Percentiles rank a stretch among this genome's conserved stretches.
These are phyloP conservation scores for Daldinia concentrica DNA, from an alignment of 495 filamentous ascomycete species.

Conservation along the genomic window DNA sequence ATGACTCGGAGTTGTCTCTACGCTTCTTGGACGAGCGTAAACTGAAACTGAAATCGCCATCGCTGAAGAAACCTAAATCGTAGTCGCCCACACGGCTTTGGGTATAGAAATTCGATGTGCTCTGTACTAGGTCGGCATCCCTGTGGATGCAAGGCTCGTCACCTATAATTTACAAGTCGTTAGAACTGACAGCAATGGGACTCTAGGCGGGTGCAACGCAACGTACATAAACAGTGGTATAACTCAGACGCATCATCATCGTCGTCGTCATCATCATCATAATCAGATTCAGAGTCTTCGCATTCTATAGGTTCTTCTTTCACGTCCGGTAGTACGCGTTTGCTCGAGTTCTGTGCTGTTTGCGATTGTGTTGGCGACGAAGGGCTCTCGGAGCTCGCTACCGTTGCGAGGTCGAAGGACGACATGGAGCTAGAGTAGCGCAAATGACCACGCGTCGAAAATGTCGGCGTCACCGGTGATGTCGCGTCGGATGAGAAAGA, in stretches of 20 bases:
- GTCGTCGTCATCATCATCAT: conserved; percentile 36
- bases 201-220: conserved; percentile 33
- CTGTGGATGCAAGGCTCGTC: conserved; percentile 56
- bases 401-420: conserved; percentile 55
- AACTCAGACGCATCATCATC: conserved; percentile 49
- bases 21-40: conserved; percentile 61
- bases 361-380: conserved; percentile 54
- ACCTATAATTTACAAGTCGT: conserved; percentile 40
- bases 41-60: conserved; percentile 64
- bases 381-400: conserved; percentile 53
- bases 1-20: conserved; percentile 70
- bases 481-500: conserved; percentile 66
- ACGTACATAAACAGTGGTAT: conserved; percentile 65
- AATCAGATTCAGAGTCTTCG: conserved; percentile 58
- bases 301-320: conserved; percentile 63
- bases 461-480: conserved; percentile 69
- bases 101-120: conserved; percentile 49
- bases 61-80: conserved; percentile 67
- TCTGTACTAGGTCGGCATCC: conserved; percentile 51
- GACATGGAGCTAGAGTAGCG: conserved; percentile 65
- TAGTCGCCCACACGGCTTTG: conserved; percentile 58
- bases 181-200: not conserved
- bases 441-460: conserved; percentile 64
- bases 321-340: conserved; percentile 62
- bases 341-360: conserved; percentile 52